Evolutionary conservation across 2,329 filamentous ascomycete species (phyloP).

Genomic region (Mycosphaerella arachidis): DNA sequence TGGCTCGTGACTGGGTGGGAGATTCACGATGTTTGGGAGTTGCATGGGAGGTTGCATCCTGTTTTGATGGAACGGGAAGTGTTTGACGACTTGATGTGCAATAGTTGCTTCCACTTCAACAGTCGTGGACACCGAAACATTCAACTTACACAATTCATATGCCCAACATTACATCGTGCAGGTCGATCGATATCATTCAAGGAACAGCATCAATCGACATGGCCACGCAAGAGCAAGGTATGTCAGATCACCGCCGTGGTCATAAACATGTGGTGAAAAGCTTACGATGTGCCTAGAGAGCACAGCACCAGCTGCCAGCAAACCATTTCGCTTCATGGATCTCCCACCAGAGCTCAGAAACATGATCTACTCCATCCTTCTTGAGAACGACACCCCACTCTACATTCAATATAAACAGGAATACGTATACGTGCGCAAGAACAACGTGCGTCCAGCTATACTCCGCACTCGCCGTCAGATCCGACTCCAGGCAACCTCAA

Average conservation of each 20-base stretch:
- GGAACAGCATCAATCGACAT: too few relatives aligned
- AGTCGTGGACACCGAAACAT: too few relatives aligned
- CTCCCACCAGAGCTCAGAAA: neutral
- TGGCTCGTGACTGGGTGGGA: neutral
- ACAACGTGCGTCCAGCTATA: conserved; percentile 13
- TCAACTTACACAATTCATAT: too few relatives aligned
- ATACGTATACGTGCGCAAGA: too few relatives aligned
- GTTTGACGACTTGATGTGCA: neutral
- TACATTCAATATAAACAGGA: neutral
- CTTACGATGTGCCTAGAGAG: neutral
- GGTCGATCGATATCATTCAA: neutral
- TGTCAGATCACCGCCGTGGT: neutral
- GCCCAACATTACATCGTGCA: too few relatives aligned
- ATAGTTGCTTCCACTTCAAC: neutral
- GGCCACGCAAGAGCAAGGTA: neutral
- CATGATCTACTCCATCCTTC: neutral
- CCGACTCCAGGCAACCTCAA: conserved; percentile 37
- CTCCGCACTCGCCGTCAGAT: conserved; percentile 38
- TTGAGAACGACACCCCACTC: neutral
- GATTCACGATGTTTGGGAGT: neutral
- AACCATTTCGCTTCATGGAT: neutral
- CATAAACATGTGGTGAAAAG: too few relatives aligned
- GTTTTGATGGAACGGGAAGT: neutral
- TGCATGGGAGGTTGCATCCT: neutral
- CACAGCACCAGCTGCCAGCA: neutral